These are phyloP conservation scores for Penicillium macrosclerotiorum DNA, from an alignment of 495 filamentous ascomycete species.

Conservation along the genomic window DNA sequence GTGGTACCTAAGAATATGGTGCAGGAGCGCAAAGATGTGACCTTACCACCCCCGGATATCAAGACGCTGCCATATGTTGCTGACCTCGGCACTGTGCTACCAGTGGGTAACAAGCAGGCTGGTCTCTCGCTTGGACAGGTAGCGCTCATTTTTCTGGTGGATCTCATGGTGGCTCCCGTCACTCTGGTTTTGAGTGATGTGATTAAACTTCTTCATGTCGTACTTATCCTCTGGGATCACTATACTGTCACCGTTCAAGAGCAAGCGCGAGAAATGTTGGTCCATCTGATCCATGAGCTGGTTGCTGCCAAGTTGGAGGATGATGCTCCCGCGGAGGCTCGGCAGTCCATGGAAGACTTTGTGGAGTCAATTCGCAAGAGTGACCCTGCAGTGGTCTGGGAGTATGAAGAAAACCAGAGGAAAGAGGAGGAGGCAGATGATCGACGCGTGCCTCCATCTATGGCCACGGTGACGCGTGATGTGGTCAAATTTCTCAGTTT, in stretches of 20 bases:
- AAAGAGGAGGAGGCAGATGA: constrained; percentile 64
- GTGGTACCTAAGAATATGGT: constrained; percentile 91
- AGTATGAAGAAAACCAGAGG: constrained; percentile 86
- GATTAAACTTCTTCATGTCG: constrained; percentile 82
- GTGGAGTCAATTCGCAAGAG: constrained; percentile 88
- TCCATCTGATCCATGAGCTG: constrained; percentile 95
- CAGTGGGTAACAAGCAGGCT: constrained; percentile 83
- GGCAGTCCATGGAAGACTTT: constrained; percentile 77
- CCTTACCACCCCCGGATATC: constrained; percentile 71
- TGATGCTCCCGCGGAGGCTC: constrained; percentile 59
- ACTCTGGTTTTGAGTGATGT: constrained; percentile 73
- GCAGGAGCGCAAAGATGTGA: constrained; percentile 72
- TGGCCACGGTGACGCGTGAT: constrained; percentile 77
- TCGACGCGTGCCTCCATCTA: constrained; percentile 78
- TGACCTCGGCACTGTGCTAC: constrained; percentile 74
- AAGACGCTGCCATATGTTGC: constrained; percentile 81
- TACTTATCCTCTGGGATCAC: constrained; percentile 94
- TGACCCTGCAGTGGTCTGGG: constrained; percentile 83
- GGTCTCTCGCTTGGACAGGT: constrained; percentile 91
- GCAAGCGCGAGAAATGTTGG: constrained; percentile 94
- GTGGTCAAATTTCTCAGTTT: constrained; percentile 83
- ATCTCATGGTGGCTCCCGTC: constrained; percentile 91
- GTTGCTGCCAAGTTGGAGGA: constrained; percentile 90
- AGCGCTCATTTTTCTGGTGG: constrained; percentile 89
- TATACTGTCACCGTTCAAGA: constrained; percentile 95